Conservation (phyloP, 345 rosid species). For the Populus simonii region DNA sequence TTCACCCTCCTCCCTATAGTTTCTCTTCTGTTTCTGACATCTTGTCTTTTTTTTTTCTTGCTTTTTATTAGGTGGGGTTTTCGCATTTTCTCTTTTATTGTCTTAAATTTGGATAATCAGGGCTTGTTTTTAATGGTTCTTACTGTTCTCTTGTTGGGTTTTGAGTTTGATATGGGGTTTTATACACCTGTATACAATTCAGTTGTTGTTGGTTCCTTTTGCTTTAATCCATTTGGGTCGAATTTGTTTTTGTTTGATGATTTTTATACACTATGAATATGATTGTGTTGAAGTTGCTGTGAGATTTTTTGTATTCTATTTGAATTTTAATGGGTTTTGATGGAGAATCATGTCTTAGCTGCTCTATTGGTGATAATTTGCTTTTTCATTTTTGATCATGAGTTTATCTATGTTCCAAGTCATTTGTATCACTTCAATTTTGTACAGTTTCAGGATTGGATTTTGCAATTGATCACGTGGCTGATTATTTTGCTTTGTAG, state of each 20-base stretch:
- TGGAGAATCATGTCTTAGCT: not conserved
- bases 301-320: not conserved
- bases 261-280: not conserved
- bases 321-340: not conserved
- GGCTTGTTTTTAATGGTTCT: not conserved
- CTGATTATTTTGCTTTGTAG: conserved; percentile 1
- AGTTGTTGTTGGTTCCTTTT: not conserved
- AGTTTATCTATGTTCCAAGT: not conserved
- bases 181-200: not conserved
- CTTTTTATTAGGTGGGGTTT: not conserved
- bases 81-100: not conserved
- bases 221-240: not conserved
- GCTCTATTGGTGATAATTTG: not conserved
- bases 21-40: not conserved
- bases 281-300: not conserved
- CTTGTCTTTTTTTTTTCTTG: not conserved
- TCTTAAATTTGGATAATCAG: not conserved
- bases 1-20: not conserved
- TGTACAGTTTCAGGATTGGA: not conserved
- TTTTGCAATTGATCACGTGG: not conserved
- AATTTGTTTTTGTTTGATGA: not conserved
- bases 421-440: not conserved
- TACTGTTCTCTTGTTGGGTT: not conserved
- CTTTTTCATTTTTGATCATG: conserved; percentile 4
- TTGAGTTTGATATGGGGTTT: not conserved